Evolutionary conservation across 192 early-diverging fungal genomes (phyloP).

Genomic region (Gigaspora rosea): DNA sequence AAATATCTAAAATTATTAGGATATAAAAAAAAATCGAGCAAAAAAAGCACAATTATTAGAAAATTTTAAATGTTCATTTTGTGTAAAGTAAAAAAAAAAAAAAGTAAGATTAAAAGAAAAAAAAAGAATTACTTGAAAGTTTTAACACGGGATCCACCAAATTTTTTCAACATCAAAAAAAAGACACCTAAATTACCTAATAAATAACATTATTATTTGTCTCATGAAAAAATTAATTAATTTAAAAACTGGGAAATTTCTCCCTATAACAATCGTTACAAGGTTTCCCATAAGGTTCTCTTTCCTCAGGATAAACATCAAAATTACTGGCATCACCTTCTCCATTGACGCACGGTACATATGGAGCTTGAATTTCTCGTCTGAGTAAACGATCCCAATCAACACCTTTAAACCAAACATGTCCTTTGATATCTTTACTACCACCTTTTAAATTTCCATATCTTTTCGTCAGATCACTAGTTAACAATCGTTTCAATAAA

Average conservation of each 20-base stretch:
- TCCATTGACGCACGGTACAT: conserved; percentile 77
- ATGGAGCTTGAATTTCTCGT: conserved; percentile 80
- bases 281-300: conserved; percentile 78
- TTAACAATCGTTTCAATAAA: conserved; percentile 78
- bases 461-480: conserved; percentile 79
- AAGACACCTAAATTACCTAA: no score
- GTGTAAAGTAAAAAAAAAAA: no score
- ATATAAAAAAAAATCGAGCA: no score
- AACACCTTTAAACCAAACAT: conserved; percentile 93
- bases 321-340: conserved; percentile 94
- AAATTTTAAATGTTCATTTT: no score
- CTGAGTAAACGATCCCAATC: conserved; percentile 82
- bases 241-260: conserved; percentile 26
- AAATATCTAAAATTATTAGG: no score
- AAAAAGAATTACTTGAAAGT: no score
- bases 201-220: no score
- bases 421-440: conserved; percentile 87
- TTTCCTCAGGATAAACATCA: conserved; percentile 91
- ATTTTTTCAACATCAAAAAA: no score
- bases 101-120: no score
- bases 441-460: conserved; percentile 87
- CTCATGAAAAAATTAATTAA: background rate
- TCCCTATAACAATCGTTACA: conserved; percentile 23
- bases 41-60: no score
- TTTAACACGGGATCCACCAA: no score